Base-by-base conservation (phyloP, 331 rosid genomes). In the Prunus yedoensis region DNA sequence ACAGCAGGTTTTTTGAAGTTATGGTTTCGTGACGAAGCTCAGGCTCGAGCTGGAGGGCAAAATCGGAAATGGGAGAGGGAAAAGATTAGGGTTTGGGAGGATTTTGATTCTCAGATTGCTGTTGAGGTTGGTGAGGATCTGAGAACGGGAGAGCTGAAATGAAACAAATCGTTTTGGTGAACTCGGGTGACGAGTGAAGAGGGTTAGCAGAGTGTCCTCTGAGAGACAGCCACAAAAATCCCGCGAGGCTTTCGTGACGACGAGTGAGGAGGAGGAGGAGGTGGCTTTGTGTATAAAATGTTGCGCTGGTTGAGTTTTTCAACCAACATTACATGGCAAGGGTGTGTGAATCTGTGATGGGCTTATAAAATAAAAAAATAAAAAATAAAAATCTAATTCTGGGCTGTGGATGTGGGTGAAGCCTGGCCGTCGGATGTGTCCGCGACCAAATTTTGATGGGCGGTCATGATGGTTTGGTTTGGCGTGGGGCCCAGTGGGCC, bases 31-130 rank as follows among this genome's bases (percentile, higher is more conserved):
- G 1, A 67, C 20, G 54, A 17, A 45, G 70, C 70, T 65, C 51
- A 41, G 51, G 30, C 30, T 52, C 16, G 50, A 18, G 8, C 17
- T 10, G n/a, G 3, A 10, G 27, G 49, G 53, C 14, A 28, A 16
- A 59, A 41, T 47, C 63, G 47, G 43, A 60, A 59, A 77, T 8
- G 66, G 27, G 23, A 41, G 17, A 50, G 10, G 2, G 60, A 8
- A 21, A 32, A 5, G 13, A 38, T 51, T 78, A 78, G 81, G 81
- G 76, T 70, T 78, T 77, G 7, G 38, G 17, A 46, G 66, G 43
- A 15, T 41, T 59, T 28, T 8, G 62, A 4, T 61, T 49, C 30
- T 13, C 38, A 18, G 59, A 74, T 60, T 46, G 25, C 58, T 1
- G 43, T 28, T 53, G 14, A 30, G 62, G 28, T 65, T 20, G 51